Evolutionary conservation across 2,329 filamentous ascomycete species (phyloP).

Genomic region (Aspergillus udagawae): DNA sequence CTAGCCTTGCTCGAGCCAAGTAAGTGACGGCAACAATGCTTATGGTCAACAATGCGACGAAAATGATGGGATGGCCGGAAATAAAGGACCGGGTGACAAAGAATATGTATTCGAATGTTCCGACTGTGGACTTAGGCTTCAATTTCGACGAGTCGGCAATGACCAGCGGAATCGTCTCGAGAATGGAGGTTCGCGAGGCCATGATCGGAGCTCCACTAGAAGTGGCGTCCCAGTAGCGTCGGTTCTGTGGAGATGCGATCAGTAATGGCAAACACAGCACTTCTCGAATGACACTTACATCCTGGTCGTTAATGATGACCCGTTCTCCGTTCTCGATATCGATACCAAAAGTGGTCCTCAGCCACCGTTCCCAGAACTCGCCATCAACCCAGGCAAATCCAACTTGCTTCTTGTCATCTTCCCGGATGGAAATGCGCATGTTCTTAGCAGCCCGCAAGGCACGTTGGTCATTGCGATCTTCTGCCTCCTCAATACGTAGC

Average conservation of each 20-base stretch:
- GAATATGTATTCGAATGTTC: slow-evolving; percentile 44
- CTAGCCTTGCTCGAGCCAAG: slow-evolving; percentile 30
- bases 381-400: slow-evolving; percentile 97
- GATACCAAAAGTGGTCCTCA: slow-evolving; percentile 90
- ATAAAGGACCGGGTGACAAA: slow-evolving; percentile 44
- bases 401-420: slow-evolving; percentile 81
- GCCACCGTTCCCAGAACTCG: slow-evolving; percentile 95
- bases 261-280: neutral
- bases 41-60: slow-evolving; percentile 37
- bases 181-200: slow-evolving; percentile 81
- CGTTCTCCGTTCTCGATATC: slow-evolving; percentile 81
- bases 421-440: slow-evolving; percentile 87
- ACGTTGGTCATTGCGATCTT: slow-evolving; percentile 86
- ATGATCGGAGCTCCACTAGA: slow-evolving; percentile 86
- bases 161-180: slow-evolving; percentile 66
- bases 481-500: slow-evolving; percentile 89
- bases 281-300: slow-evolving; percentile 58
- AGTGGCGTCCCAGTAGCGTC: slow-evolving; percentile 90
- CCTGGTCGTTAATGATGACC: slow-evolving; percentile 95
- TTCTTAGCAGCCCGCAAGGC: slow-evolving; percentile 82
- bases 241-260: slow-evolving; percentile 57
- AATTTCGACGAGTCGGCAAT: slow-evolving; percentile 47
- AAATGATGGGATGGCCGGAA: slow-evolving; percentile 42
- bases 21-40: slow-evolving; percentile 31
- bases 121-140: slow-evolving; percentile 47